A percentile compares a stretch with the other conserved stretches of the same genome.
These are phyloP conservation scores for Neopestalotiopsis clavispora DNA, from an alignment of 2,329 filamentous ascomycete genomes.

Conservation along the genomic window DNA sequence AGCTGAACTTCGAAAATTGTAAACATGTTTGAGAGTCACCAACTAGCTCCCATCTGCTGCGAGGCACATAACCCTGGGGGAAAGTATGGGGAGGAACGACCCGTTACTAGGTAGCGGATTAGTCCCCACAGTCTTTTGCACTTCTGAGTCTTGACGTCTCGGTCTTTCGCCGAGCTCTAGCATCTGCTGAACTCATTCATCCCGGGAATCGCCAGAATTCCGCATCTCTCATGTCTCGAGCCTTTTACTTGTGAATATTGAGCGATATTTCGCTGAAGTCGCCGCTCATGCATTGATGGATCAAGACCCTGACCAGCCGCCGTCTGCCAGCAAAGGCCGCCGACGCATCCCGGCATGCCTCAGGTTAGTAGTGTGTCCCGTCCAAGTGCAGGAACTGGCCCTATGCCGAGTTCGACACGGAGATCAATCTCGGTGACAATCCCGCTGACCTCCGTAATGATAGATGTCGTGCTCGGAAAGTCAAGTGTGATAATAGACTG, in stretches of 20 bases:
- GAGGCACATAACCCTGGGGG: neutral
- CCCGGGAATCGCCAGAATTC: neutral
- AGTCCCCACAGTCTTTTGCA: neutral
- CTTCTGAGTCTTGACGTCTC: neutral
- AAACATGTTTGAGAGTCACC: no score
- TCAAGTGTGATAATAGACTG: conserved; percentile 97
- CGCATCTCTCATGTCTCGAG: neutral
- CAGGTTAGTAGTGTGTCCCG: neutral
- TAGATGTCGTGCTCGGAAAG: conserved; percentile 56
- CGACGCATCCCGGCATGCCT: conserved; percentile 11
- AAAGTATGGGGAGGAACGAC: neutral
- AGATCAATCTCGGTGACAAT: neutral
- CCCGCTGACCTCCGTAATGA: neutral
- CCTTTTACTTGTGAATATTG: neutral
- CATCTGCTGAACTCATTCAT: neutral
- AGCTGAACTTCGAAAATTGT: no score
- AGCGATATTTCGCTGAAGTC: neutral
- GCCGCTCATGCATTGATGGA: neutral
- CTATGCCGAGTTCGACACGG: neutral
- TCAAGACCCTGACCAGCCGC: neutral
- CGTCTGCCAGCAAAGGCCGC: neutral
- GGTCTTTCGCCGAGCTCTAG: neutral
- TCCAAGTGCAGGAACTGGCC: neutral
- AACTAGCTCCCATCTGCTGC: no score
- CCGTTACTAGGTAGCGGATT: neutral